Evolutionary conservation across 352 stramenopile genomes (phyloP), one percentile per base, ranked within the genome.

Genomic region (Pythium rishiriense): DNA sequence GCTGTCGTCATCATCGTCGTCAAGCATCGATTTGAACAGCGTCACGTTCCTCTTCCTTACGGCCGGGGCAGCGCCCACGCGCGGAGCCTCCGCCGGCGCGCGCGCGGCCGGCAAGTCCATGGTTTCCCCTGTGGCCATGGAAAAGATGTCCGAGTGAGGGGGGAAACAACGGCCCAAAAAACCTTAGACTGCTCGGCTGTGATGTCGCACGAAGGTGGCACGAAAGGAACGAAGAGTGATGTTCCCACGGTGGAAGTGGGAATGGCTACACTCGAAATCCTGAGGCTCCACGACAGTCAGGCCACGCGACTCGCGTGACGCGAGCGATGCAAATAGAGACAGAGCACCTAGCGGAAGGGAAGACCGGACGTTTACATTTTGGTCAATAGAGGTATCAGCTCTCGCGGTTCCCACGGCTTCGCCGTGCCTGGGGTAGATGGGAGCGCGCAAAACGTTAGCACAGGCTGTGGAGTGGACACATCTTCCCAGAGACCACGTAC

Each of bases 381-480:
- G 7, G 46, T 22, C 25, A 15, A 15, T 39, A 28, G 8, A 39
- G 28, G 19, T 6, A 19, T 61, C 42, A 61, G 28, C 54, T 52
- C 26, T 82, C 74, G n/a, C 76, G 75, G 29, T 72, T 78, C 4
- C 75, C 75, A 41, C 78, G 81, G 72, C 75, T 90, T 63, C 78
- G 61, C 35, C 81, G 66, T 55, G 76, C 72, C 81, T 87, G 31
- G 21, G n/a, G 8, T 12, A 21, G 19, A 39, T 12, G n/a, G 3
- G 41, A 51, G 29, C 14, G 24, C 52, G 0, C 41, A 33, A 7
- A 49, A 25, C 15, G 22, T 28, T n/a, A 24, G n/a, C 4, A 12
- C 45, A 29, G 25, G 29, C 39, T 41, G 3, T 8, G 17, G 22
- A n/a, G 22, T 41, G 29, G 19, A 17, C 14, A 41, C 35, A 17